Evolutionary conservation across 2,329 filamentous ascomycete genomes (phyloP), one percentile per base, ranked within the genome.

Genomic region (Allantophomopsis cytisporea): DNA sequence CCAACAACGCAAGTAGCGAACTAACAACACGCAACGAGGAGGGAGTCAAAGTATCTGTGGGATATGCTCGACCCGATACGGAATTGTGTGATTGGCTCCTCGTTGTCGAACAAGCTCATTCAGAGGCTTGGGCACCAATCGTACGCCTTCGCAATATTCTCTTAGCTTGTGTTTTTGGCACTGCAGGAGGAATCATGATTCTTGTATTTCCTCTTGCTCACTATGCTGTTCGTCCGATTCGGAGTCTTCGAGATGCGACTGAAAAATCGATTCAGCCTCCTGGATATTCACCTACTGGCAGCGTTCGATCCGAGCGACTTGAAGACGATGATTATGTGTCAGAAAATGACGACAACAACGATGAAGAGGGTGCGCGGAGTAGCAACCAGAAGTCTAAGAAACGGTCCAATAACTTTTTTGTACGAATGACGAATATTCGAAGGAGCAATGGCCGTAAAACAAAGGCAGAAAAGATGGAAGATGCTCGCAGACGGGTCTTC

Each of bases 121-220:
- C 57, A 16, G 87, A 94, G 58, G 84, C 87, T 1, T 87, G 82
- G 61, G 65, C 68, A 7, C 83, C 87, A 0, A 87, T 94, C 41
- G 60, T 66, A 20, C 77, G 75, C 15, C 65, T 94, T n/a, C 76
- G 83, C 15, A 78, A 80, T 36, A 84, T 94, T 38, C 71, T 95
- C 2, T 60, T 94, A 2, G 84, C 76, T 5, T 94, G 85, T 44
- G 82, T 94, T 0, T 93, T 94, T 54, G 84, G 82, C 1, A 89
- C 86, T 0, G 71, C 80, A 11, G 87, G 80, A 0, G 66, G 81
- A 4, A 72, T 93, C 38, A 55, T 87, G 3, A 45, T 93, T 7
- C 56, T 93, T 2, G 69, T 85, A 2, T 71, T 88, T 31, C 85
- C 87, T 0, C 76, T 87, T 31, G 85, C 87, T 2, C 87, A 94